Base-by-base conservation (phyloP, 164 flowering plant species). In the Houttuynia cordata region DNA sequence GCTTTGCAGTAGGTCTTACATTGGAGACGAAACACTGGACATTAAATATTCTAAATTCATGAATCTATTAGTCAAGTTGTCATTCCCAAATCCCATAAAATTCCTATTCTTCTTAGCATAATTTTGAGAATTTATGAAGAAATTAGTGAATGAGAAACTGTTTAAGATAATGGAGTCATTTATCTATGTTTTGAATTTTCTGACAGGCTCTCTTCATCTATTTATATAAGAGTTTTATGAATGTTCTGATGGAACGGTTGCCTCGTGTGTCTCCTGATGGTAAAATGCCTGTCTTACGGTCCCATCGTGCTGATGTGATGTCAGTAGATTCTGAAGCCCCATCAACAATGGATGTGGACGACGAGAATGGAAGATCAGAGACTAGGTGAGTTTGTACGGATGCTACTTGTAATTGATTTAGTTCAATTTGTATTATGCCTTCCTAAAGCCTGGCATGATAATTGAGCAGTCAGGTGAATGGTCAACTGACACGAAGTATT, bases 231-330 rank as follows among this genome's bases (percentile, higher is more conserved):
- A 83, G 67, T 70, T 88, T 91, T 66, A 76, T 81, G 22, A 63
- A 56, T 73, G 91, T 87, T 57, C 76, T 94, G 71, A 70, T 57
- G 71, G 95, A 87, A 57, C 93, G 93, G 45, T 76, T 94, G 18
- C 84, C 85, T 55, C 79, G 75, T 39, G 77, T 76, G 39, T 74
- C 81, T 47, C 62, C 24, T 34, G 83, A 78, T 63, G 78, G 73
- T 60, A 72, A 76, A 20, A 49, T 79, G 67, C 71, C 59, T n/a
- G 76, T 60, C 55, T 41, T 83, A 24, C 76, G 67, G 56, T 72
- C 81, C 53, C 71, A 58, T 70, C 67, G 61, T 62, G 71, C 72
- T 18, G 89, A 82, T 56, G 68, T 58, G 55, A 85, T n/a, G n/a
- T n/a, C 85, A 59, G 66, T 82, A 62, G 99, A 85, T 58, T 47